A percentile compares a stretch with the other conserved stretches of the same genome.
Evolutionary conservation across 2,329 filamentous ascomycete species (phyloP).

Genomic region (Metarhizium brunneum): DNA sequence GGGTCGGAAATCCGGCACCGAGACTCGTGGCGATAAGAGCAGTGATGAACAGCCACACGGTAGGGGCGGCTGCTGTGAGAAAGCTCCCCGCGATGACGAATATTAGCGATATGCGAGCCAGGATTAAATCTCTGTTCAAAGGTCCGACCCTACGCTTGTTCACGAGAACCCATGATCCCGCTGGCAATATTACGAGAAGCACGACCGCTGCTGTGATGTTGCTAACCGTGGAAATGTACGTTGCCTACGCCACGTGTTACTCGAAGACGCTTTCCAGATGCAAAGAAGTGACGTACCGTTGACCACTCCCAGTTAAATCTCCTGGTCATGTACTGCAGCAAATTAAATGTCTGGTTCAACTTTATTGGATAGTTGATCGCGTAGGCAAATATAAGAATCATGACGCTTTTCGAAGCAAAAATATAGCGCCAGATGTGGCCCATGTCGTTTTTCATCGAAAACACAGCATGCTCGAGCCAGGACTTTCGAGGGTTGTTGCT

Average conservation of each 20-base stretch:
- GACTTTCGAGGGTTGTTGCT: constrained; percentile 1
- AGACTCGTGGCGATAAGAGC: constrained; percentile 36
- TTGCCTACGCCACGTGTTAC: constrained; percentile 20
- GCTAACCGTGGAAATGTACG: constrained; percentile 30
- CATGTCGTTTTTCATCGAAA: constrained; percentile 19
- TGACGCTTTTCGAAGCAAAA: constrained; percentile 26
- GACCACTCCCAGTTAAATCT: constrained; percentile 41
- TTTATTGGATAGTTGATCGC: constrained; percentile 18
- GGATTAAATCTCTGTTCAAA: constrained; percentile 29
- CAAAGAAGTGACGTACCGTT: constrained; percentile 17
- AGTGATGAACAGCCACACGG: constrained; percentile 23
- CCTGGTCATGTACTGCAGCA: constrained; percentile 44
- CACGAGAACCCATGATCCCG: constrained; percentile 21
- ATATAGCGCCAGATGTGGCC: constrained; percentile 30
- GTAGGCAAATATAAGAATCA: constrained; percentile 27
- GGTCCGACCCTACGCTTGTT: constrained; percentile 20
- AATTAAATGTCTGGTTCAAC: constrained; percentile 21
- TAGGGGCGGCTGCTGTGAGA: constrained; percentile 26
- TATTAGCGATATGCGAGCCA: constrained; percentile 25
- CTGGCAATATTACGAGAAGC: constrained; percentile 29
- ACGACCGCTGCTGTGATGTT: constrained; percentile 27
- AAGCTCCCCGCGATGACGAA: constrained; percentile 24
- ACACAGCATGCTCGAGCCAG: constrained; percentile 14
- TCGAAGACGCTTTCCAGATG: not conserved
- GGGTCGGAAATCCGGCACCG: constrained; percentile 31